Percentiles rank a stretch among this genome's conserved stretches.
phyloP scores from a whole-genome alignment of 2,329 filamentous ascomycete genomes.

The Trichoderma sp. region DNA sequence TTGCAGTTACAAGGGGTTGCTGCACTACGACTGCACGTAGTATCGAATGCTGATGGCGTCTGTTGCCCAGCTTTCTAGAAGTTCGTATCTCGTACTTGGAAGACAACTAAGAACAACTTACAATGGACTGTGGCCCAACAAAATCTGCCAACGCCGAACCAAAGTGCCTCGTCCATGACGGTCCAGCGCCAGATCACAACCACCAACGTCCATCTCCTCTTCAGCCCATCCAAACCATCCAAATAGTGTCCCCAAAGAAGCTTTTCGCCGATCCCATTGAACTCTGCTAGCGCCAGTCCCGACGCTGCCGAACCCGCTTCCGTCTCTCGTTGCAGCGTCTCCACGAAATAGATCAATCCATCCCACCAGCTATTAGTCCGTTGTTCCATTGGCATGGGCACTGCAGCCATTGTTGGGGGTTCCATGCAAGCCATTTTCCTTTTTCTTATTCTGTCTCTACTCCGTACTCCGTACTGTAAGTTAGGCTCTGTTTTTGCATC shows the following conservation, averaged over 20 bases:
- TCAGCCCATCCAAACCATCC: not conserved
- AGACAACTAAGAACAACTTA: not conserved
- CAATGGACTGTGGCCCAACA: not conserved
- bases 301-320: constrained; percentile 9
- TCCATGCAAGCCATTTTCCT: not conserved
- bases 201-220: not conserved
- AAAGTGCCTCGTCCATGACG: not conserved
- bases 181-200: not conserved
- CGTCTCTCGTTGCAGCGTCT: not conserved
- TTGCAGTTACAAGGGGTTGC: not conserved
- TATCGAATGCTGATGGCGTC: not conserved
- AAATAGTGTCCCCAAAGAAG: not conserved
- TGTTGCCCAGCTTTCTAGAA: constrained; percentile 1
- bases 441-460: not conserved
- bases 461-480: not conserved
- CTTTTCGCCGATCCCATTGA: constrained; percentile 1
- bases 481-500: not conserved
- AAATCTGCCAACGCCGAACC: not conserved
- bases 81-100: not conserved
- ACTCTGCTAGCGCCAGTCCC: constrained; percentile 15
- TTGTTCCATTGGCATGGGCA: not conserved
- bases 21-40: not conserved
- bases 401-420: not conserved
- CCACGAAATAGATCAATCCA: not conserved
- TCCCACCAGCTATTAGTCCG: not conserved